These are phyloP conservation scores for Tilletia walkeri DNA, from an alignment of 1,284 basidiomycete species.

Conservation along the genomic window DNA sequence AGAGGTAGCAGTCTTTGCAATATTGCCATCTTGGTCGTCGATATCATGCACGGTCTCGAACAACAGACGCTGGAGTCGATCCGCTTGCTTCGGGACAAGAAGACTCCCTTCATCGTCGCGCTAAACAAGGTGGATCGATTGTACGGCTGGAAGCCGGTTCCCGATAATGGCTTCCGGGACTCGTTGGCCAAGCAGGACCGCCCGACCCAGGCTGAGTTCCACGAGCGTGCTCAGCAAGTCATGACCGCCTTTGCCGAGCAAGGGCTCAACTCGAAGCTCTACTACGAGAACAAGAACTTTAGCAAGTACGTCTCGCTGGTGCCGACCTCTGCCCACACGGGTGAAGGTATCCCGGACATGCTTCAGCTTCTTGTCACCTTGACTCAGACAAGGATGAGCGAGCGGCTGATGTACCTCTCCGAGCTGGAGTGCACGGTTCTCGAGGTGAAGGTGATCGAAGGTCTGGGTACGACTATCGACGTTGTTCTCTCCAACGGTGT, in stretches of 20 bases:
- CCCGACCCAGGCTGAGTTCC: conserved; percentile 86
- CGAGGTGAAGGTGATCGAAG: conserved; percentile 98
- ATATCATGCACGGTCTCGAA: conserved; percentile 99
- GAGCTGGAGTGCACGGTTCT: conserved; percentile 99
- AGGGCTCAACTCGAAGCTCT: conserved; percentile 89
- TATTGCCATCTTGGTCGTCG: conserved; percentile 97
- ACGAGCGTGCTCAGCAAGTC: conserved; percentile 80
- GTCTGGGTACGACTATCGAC: conserved; percentile 96
- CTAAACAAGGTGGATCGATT: conserved; percentile 99
- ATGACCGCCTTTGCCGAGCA: conserved; percentile 94
- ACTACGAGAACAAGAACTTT: conserved; percentile 97
- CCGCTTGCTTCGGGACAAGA: conserved; percentile 84
- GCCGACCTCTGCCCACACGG: conserved; percentile 94
- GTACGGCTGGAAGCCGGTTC: conserved; percentile 89
- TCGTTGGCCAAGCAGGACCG: conserved; percentile 81
- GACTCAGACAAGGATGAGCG: conserved; percentile 97
- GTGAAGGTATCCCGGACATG: conserved; percentile 99
- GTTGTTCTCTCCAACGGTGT: conserved; percentile 95
- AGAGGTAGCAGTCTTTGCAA: conserved; percentile 98
- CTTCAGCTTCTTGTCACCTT: conserved; percentile 96
- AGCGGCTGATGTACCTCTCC: conserved; percentile 94
- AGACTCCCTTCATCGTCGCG: conserved; percentile 98
- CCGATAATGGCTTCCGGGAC: conserved; percentile 87
- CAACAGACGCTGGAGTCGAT: conserved; percentile 96
- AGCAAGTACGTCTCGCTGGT: conserved; percentile 92